Conservation (phyloP, 257 asterid species). For the Oldenlandia corymbosa region DNA sequence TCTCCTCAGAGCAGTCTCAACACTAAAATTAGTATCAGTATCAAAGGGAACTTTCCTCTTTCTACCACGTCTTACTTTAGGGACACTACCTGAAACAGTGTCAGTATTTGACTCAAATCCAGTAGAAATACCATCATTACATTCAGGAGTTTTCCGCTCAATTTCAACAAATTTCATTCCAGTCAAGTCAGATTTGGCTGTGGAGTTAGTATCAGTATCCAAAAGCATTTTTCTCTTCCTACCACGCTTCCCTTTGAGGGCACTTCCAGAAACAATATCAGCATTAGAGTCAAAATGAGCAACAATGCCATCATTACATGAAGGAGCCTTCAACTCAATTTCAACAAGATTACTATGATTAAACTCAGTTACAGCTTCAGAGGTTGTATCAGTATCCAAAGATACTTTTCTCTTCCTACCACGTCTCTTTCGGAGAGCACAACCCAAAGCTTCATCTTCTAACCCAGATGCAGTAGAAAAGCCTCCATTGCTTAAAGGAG, state of each 20-base stretch:
- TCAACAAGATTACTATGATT: slow-evolving; percentile 6
- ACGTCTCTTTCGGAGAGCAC: slow-evolving; percentile 32
- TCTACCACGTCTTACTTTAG: slow-evolving; percentile 50
- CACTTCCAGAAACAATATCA: slow-evolving; percentile 30
- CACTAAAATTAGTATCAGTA: slow-evolving; percentile 24
- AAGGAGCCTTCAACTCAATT: slow-evolving; percentile 1
- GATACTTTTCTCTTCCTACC: slow-evolving; percentile 53
- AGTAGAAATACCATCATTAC: slow-evolving; percentile 9
- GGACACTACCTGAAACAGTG: slow-evolving; percentile 26
- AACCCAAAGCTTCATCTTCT: slow-evolving; percentile 28
- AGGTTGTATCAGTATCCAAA: slow-evolving; percentile 19
- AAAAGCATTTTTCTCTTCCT: slow-evolving; percentile 46
- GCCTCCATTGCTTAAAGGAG: neutral
- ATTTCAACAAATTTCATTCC: slow-evolving; percentile 14
- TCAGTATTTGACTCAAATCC: slow-evolving; percentile 30
- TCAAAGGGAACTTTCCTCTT: slow-evolving; percentile 39
- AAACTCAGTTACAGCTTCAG: neutral
- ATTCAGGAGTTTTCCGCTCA: slow-evolving; percentile 12
- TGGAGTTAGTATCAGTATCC: slow-evolving; percentile 17
- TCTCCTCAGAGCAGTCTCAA: slow-evolving; percentile 75
- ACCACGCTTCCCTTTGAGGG: slow-evolving; percentile 41
- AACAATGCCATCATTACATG: neutral
- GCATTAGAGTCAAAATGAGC: slow-evolving; percentile 26
- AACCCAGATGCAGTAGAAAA: slow-evolving; percentile 19
- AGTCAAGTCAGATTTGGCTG: slow-evolving; percentile 6